These are phyloP conservation scores for Gonapodya sp. DNA, from an alignment of 192 early-diverging fungal genomes.

Conservation along the genomic window DNA sequence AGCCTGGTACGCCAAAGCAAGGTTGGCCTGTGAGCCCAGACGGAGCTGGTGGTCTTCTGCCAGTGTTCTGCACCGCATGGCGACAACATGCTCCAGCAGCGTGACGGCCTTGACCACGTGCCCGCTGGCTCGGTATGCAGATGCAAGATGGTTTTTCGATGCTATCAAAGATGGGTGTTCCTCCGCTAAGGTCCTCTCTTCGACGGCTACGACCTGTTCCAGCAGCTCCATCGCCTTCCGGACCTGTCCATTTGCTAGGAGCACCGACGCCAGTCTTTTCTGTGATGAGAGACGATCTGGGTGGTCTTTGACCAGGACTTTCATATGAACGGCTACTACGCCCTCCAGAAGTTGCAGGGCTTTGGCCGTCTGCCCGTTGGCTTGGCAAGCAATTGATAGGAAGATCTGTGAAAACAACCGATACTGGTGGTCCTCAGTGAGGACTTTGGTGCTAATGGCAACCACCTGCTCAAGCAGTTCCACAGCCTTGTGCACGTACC, in stretches of 20 bases:
- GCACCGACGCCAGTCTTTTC: not conserved
- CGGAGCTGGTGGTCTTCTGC: too few species aligned
- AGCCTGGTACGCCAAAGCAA: too few species aligned
- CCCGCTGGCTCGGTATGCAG: not conserved
- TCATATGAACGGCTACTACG: not conserved
- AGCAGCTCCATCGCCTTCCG: not conserved
- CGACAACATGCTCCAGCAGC: too few species aligned
- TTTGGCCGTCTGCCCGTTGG: not conserved
- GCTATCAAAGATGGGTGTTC: not conserved
- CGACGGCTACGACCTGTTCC: not conserved
- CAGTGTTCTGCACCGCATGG: too few species aligned
- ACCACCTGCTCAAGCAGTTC: too few species aligned
- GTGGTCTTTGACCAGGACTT: not conserved
- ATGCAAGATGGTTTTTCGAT: not conserved
- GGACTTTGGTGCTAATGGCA: too few species aligned
- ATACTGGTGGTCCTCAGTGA: not conserved
- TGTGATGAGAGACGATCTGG: not conserved
- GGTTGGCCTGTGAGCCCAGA: too few species aligned
- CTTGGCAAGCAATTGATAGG: not conserved
- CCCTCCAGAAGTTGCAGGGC: not conserved
- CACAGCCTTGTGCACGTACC: too few species aligned
- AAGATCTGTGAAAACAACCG: not conserved
- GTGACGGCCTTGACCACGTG: too few species aligned
- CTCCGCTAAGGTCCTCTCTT: not conserved
- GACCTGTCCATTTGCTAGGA: not conserved